Conservation (phyloP, 495 filamentous ascomycete species). For the Friedmanniomyces simplex region DNA sequence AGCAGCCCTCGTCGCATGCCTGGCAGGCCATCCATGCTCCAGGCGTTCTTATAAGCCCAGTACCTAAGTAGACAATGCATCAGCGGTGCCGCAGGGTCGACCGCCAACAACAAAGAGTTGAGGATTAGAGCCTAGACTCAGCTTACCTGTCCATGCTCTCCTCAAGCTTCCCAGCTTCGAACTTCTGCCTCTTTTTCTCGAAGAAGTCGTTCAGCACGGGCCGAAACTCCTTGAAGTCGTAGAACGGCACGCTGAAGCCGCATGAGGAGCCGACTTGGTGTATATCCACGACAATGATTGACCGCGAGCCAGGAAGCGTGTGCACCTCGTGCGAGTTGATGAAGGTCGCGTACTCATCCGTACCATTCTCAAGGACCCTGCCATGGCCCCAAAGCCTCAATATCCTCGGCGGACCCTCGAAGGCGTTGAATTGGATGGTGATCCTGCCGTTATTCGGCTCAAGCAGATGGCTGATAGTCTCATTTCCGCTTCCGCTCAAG, state of each 20-base stretch:
- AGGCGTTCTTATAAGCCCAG: constrained; percentile 47
- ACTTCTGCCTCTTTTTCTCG: constrained; percentile 35
- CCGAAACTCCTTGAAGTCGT: constrained; percentile 41
- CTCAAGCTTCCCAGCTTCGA: constrained; percentile 33
- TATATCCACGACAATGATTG: constrained; percentile 26
- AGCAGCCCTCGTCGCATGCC: constrained; percentile 37
- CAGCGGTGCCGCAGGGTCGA: not conserved
- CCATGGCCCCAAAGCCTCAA: constrained; percentile 27
- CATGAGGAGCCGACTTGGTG: constrained; percentile 33
- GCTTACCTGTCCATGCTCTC: constrained; percentile 42
- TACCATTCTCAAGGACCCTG: constrained; percentile 24
- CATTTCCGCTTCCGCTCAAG: constrained; percentile 25
- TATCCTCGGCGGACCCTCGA: constrained; percentile 26
- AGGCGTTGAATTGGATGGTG: constrained; percentile 27
- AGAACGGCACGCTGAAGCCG: constrained; percentile 44
- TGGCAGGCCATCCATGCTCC: constrained; percentile 45
- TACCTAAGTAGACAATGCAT: constrained; percentile 33
- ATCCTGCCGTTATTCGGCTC: constrained; percentile 29
- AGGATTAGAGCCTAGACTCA: not conserved
- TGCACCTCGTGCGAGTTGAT: constrained; percentile 20
- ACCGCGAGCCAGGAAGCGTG: constrained; percentile 20
- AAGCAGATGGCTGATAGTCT: constrained; percentile 27
- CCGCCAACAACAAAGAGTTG: not conserved
- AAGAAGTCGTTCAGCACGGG: constrained; percentile 40
- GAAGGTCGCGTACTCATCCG: constrained; percentile 20